Evolutionary conservation across 352 stramenopile species (phyloP).

Genomic region (Saprolegnia parasitica): DNA sequence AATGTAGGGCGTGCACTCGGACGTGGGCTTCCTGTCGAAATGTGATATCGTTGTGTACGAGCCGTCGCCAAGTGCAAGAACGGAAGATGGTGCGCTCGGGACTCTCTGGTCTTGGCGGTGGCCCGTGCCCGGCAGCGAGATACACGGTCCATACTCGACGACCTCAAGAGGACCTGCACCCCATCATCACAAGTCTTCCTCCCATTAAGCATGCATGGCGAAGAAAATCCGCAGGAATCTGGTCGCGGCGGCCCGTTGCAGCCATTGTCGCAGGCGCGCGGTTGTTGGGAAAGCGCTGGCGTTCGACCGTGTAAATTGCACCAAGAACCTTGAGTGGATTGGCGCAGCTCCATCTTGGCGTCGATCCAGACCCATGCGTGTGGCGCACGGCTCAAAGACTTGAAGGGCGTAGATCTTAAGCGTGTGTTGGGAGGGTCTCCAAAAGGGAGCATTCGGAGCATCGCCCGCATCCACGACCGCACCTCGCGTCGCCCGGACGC

Average conservation of each 20-base stretch:
- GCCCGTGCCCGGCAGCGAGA: conserved; percentile 10
- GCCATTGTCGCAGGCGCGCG: too few relatives aligned
- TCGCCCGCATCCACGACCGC: not conserved
- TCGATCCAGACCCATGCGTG: conserved; percentile 29
- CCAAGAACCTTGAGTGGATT: conserved; percentile 21
- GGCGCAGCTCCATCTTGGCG: conserved; percentile 29
- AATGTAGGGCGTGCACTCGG: too few relatives aligned
- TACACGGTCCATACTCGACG: too few relatives aligned
- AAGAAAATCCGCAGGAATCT: too few relatives aligned
- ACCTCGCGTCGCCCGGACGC: not conserved
- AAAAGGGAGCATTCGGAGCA: conserved; percentile 10
- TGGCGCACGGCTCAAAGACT: conserved; percentile 30
- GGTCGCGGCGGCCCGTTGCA: too few relatives aligned
- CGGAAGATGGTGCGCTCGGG: too few relatives aligned
- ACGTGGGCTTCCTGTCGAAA: too few relatives aligned
- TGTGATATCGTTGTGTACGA: too few relatives aligned
- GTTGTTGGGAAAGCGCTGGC: conserved; percentile 22
- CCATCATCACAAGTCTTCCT: too few relatives aligned
- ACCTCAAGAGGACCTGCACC: too few relatives aligned
- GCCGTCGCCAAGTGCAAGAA: too few relatives aligned
- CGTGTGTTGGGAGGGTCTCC: conserved; percentile 14
- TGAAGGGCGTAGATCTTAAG: conserved; percentile 9
- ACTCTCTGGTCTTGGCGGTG: conserved; percentile 18
- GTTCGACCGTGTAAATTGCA: conserved; percentile 18
- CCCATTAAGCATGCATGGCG: too few relatives aligned